Evolutionary conservation across 2,329 filamentous ascomycete genomes (phyloP).

Genomic region (Didymella segeticola): DNA sequence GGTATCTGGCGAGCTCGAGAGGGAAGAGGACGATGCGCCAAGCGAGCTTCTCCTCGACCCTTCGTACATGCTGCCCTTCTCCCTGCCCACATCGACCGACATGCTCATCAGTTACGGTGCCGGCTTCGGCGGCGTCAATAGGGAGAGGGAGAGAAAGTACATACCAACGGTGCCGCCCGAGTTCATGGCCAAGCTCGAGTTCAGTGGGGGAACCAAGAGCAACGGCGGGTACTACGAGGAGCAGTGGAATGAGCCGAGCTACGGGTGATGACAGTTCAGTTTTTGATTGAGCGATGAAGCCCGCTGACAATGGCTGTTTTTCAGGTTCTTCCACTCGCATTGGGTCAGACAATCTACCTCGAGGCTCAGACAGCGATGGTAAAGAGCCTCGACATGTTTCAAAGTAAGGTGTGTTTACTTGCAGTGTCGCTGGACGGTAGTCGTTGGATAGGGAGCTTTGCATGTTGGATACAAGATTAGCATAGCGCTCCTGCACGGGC

Average conservation of each 20-base stretch:
- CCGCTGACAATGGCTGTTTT: background rate
- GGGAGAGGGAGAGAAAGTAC: slow-evolving; percentile 91
- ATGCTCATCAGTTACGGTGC: slow-evolving; percentile 97
- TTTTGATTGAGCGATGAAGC: background rate
- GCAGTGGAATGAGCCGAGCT: slow-evolving; percentile 44
- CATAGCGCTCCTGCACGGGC: too few relatives aligned
- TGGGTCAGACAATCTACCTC: background rate
- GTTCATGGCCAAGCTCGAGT: slow-evolving; percentile 86
- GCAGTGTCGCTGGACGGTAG: too few relatives aligned
- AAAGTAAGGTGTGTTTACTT: background rate
- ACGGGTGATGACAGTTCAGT: slow-evolving; percentile 33
- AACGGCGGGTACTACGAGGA: slow-evolving; percentile 38
- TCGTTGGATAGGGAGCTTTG: background rate
- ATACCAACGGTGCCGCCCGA: slow-evolving; percentile 94
- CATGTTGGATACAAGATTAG: slow-evolving; percentile 3
- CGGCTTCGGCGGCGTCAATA: slow-evolving; percentile 90
- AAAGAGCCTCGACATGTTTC: background rate
- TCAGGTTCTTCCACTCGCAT: slow-evolving; percentile 6
- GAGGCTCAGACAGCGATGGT: background rate
- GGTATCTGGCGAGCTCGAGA: slow-evolving; percentile 55
- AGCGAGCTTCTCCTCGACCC: slow-evolving; percentile 84
- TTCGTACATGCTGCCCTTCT: slow-evolving; percentile 90
- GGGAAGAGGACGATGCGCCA: slow-evolving; percentile 73
- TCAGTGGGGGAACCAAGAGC: slow-evolving; percentile 50
- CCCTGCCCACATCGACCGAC: slow-evolving; percentile 93